A percentile compares a stretch with the other conserved stretches of the same genome.
phyloP scores from a whole-genome alignment of 2,329 filamentous ascomycete species.

The Fusarium begoniae region DNA sequence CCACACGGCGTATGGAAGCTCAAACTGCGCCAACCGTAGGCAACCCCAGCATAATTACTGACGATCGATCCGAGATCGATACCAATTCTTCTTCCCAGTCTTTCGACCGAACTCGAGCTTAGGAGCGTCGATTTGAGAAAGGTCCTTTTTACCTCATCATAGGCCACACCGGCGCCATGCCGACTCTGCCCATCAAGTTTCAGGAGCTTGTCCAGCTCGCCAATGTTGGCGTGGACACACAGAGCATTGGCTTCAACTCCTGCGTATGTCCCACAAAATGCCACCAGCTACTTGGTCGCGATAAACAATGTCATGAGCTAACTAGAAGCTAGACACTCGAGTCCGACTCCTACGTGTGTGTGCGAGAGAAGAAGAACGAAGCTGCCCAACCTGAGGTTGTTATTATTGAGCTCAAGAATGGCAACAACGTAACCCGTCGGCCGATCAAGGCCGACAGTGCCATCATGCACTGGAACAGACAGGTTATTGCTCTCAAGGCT shows the following conservation, averaged over 20 bases:
- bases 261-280: slow-evolving; percentile 66
- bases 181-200: slow-evolving; percentile 89
- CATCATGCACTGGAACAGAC: slow-evolving; percentile 98
- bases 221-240: slow-evolving; percentile 57
- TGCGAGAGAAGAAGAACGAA: slow-evolving; percentile 91
- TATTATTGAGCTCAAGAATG: slow-evolving; percentile 97
- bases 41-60: slow-evolving; percentile 37
- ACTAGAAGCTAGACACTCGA: slow-evolving; percentile 80
- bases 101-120: slow-evolving; percentile 30
- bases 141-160: slow-evolving; percentile 39
- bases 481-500: slow-evolving; percentile 96
- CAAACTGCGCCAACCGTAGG: slow-evolving; percentile 40
- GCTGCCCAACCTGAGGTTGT: slow-evolving; percentile 90
- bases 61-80: slow-evolving; percentile 41
- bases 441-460: slow-evolving; percentile 99
- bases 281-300: neutral
- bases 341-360: slow-evolving; percentile 95
- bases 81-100: slow-evolving; percentile 14
- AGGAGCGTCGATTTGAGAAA: slow-evolving; percentile 40
- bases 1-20: slow-evolving; percentile 53
- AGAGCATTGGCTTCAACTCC: slow-evolving; percentile 78
- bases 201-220: slow-evolving; percentile 82
- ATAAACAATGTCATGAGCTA: slow-evolving; percentile 23
- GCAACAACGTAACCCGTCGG: slow-evolving; percentile 92
- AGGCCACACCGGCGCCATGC: slow-evolving; percentile 57